Evolutionary conservation across 2,329 filamentous ascomycete species (phyloP).

Genomic region (Emergomyces pasteurianus): DNA sequence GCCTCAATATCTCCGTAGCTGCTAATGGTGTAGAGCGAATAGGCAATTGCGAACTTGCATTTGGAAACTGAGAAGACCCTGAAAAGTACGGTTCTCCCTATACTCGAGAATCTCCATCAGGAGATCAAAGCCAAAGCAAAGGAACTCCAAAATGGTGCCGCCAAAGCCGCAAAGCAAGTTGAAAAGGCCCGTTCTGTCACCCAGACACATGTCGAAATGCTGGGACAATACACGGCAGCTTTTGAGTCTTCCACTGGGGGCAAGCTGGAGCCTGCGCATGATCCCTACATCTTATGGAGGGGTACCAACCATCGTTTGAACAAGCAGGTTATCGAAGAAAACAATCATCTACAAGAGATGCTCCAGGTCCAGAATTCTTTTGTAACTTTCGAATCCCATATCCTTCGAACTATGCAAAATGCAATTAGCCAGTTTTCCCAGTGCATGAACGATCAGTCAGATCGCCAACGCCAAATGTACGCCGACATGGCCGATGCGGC

Average conservation of each 20-base stretch:
- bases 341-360: conserved; percentile 87
- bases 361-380: conserved; percentile 88
- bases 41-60: conserved; percentile 80
- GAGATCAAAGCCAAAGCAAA: conserved; percentile 97
- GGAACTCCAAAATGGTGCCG: conserved; percentile 68
- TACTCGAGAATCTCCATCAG: conserved; percentile 80
- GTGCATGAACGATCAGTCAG: conserved; percentile 65
- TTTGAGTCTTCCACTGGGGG: conserved; percentile 62
- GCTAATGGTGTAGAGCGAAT: neutral
- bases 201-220: conserved; percentile 91
- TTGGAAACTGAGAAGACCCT: conserved; percentile 83
- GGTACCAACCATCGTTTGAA: conserved; percentile 72
- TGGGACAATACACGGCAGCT: conserved; percentile 71
- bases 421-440: conserved; percentile 74
- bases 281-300: conserved; percentile 79
- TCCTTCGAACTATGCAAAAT: conserved; percentile 70
- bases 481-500: conserved; percentile 66
- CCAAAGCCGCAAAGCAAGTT: conserved; percentile 78
- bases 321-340: conserved; percentile 89
- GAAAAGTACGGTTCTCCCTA: conserved; percentile 72
- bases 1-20: neutral
- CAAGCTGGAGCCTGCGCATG: conserved; percentile 58
- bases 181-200: conserved; percentile 76
- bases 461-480: conserved; percentile 71
- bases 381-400: conserved; percentile 71